Evolutionary conservation across 2,329 filamentous ascomycete genomes (phyloP), one percentile per base, ranked within the genome.

Genomic region (Laburnicola sp.): DNA sequence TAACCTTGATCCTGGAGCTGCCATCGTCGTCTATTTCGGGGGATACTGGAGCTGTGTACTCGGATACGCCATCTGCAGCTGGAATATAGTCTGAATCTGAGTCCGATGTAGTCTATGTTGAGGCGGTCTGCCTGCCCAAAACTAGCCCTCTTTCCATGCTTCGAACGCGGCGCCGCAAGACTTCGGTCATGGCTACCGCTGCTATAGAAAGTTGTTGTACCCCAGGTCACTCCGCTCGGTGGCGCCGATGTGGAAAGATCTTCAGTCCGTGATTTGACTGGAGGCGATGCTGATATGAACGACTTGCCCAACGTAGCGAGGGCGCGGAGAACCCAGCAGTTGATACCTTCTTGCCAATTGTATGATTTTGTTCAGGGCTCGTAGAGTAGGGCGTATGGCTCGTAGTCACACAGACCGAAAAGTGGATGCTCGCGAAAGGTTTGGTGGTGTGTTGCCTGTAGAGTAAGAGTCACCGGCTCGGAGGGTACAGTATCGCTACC

Each of bases 381-480:
- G 70, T 77, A 8, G 75, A 73, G 22, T 74, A 69, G 27, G 75
- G 67, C 3, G 70, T 70, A 37, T 79, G 71, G 6, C 65, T 65
- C 22, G 70, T 65, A 10, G 75, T 68, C 9, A 59, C 9, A 59
- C 50, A 30, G 56, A 72, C 16, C 73, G 74, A 40, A 64, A 56
- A 9, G 70, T 73, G 22, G 68, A 66, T 22, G 70, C 63, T 45
- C 76, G 75, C 25, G 76, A 74, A 32, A 73, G 59, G 23, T 71
- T 68, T 4, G 81, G 81, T 39, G 80, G 80, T 2, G 80, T 82
- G 22, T 75, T 77, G 11, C 78, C 78, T 1, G 77, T 80, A 2
- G 80, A 82, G 58, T 78, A 77, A 1, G 80, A 2, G 79, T 80
- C 2, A 77, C 74, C 2, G 78, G 76, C 42, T 78, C 78, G 39